phyloP scores from a whole-genome alignment of 2,329 filamentous ascomycete genomes.

The Calycina marina region DNA sequence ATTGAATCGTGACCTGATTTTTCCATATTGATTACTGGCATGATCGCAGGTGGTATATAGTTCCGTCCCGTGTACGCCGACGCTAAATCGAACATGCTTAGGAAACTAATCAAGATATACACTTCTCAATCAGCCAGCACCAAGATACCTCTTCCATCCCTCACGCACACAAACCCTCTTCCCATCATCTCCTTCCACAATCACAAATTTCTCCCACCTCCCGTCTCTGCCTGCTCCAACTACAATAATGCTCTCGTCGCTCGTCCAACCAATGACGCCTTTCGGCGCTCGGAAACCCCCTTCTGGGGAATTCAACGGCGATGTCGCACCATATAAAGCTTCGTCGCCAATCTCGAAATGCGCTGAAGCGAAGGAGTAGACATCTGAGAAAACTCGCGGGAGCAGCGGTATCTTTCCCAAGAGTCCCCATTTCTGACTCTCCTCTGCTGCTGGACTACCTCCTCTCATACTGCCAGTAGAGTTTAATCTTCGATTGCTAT shows the following conservation, averaged over 20 bases:
- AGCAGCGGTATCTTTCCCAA: conserved; percentile 72
- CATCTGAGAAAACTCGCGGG: conserved; percentile 76
- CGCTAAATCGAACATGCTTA: conserved; percentile 12
- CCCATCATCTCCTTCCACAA: conserved; percentile 55
- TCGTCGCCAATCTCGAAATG: conserved; percentile 79
- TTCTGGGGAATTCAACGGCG: conserved; percentile 31
- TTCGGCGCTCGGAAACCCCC: conserved; percentile 47
- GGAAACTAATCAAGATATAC: too few species aligned
- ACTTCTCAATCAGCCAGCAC: conserved; percentile 18
- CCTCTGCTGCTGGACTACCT: conserved; percentile 28
- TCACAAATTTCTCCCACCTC: conserved; percentile 75
- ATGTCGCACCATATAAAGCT: conserved; percentile 44
- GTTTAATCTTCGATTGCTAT: conserved; percentile 21
- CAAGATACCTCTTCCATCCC: conserved; percentile 71
- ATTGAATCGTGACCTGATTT: too few species aligned
- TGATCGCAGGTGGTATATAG: too few species aligned
- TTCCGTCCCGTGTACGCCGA: not conserved
- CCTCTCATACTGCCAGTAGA: conserved; percentile 17
- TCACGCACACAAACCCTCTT: conserved; percentile 52
- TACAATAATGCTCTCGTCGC: conserved; percentile 59
- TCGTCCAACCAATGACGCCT: conserved; percentile 73
- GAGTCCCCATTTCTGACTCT: conserved; percentile 69
- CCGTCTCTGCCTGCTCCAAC: conserved; percentile 68
- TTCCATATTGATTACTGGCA: too few species aligned
- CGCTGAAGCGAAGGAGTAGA: conserved; percentile 70